Percentiles rank a stretch among this genome's conserved stretches.
phyloP scores from a whole-genome alignment of 2,329 filamentous ascomycete species.

The Claviceps fusiformis region DNA sequence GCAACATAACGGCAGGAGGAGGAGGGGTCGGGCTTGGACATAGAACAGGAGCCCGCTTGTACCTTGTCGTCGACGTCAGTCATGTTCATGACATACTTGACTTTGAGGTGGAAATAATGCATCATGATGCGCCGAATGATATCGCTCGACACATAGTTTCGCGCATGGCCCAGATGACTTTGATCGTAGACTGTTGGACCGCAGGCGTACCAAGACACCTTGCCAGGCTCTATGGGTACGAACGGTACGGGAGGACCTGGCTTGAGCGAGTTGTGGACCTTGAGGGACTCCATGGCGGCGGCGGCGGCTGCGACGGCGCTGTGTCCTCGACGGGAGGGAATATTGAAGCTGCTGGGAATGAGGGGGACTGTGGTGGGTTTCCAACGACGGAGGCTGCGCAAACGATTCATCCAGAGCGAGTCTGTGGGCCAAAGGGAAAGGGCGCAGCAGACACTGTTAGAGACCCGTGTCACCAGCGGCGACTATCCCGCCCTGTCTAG shows the following conservation, averaged over 20 bases:
- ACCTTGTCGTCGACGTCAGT: conserved; percentile 73
- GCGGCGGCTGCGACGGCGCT: conserved; percentile 15
- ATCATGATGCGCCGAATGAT: conserved; percentile 71
- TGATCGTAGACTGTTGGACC: conserved; percentile 79
- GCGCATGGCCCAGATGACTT: conserved; percentile 67
- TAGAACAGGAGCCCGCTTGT: conserved; percentile 5
- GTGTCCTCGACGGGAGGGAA: conserved; percentile 17
- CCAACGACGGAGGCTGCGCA: conserved; percentile 18
- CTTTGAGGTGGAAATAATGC: conserved; percentile 71
- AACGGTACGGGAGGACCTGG: conserved; percentile 61
- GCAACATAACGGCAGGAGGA: too few relatives aligned
- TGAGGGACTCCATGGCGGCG: conserved; percentile 42
- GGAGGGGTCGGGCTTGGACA: too few relatives aligned
- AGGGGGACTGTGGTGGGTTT: conserved; percentile 14
- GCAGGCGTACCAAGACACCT: conserved; percentile 79
- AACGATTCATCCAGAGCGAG: conserved; percentile 22
- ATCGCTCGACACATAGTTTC: conserved; percentile 85
- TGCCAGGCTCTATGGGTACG: conserved; percentile 54
- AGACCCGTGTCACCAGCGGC: conserved; percentile 8
- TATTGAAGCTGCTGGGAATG: conserved; percentile 14
- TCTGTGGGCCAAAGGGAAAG: conserved; percentile 1
- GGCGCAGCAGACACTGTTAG: conserved; percentile 7
- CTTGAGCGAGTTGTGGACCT: conserved; percentile 68
- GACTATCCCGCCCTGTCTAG: background rate
- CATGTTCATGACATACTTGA: conserved; percentile 87